These are phyloP conservation scores for Hygrophorus pudorinus DNA, from an alignment of 768 basidiomycete genomes.

Conservation along the genomic window DNA sequence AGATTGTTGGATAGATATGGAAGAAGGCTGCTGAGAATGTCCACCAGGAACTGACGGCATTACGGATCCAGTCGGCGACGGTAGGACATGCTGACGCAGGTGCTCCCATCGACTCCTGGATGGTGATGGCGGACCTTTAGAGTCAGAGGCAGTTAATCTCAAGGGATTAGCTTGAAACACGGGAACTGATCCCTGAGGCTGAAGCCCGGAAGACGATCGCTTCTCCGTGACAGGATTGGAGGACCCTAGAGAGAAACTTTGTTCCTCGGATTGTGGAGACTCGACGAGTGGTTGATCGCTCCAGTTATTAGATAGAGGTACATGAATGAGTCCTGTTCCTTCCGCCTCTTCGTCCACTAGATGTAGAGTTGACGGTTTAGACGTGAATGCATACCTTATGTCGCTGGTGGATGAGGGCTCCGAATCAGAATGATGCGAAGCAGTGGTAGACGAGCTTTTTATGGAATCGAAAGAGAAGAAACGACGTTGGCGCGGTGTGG, in stretches of 20 bases:
- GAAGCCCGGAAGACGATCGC: slow-evolving; percentile 30
- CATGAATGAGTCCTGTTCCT: not conserved
- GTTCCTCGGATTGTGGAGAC: slow-evolving; percentile 1
- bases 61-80: slow-evolving; percentile 16
- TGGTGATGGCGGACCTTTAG: slow-evolving; percentile 28
- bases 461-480: slow-evolving; percentile 18
- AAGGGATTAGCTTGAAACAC: no score
- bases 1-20: slow-evolving; percentile 15
- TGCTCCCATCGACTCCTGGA: slow-evolving; percentile 41
- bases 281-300: not conserved
- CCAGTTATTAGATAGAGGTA: not conserved
- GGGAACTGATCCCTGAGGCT: no score
- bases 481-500: slow-evolving; percentile 14
- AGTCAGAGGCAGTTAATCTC: no score
- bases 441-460: slow-evolving; percentile 17
- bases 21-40: not conserved
- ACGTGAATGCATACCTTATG: slow-evolving; percentile 3
- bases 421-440: slow-evolving; percentile 3
- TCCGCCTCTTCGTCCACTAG: not conserved
- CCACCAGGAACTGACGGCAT: slow-evolving; percentile 11
- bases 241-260: slow-evolving; percentile 7
- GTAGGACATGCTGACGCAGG: slow-evolving; percentile 44
- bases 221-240: slow-evolving; percentile 7
- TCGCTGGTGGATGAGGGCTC: not conserved
- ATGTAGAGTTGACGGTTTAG: not conserved